Percentiles rank a stretch among this genome's conserved stretches.
These are phyloP conservation scores for Beta corolliflora DNA, from an alignment of 179 eudicot genomes.

Conservation along the genomic window DNA sequence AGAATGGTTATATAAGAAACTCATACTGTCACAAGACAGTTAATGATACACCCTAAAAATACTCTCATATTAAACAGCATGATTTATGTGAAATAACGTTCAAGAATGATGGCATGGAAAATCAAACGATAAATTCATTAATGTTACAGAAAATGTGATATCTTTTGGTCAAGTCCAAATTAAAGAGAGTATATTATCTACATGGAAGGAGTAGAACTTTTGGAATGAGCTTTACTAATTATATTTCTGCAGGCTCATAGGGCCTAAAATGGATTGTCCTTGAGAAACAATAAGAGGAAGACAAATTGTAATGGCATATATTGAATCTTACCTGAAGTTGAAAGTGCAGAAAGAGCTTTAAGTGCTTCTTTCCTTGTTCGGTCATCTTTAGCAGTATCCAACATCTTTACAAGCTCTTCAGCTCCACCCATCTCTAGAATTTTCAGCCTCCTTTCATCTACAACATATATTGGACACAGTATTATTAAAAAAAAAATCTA, in stretches of 20 bases:
- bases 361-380: constrained; percentile 77
- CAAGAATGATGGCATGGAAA: neutral
- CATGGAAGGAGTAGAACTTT: neutral
- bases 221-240: neutral
- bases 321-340: constrained; percentile 65
- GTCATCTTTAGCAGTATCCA: constrained; percentile 78
- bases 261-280: neutral
- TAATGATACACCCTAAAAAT: neutral
- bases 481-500: neutral
- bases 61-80: neutral
- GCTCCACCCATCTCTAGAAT: constrained; percentile 91
- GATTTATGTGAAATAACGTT: neutral
- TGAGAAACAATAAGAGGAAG: neutral
- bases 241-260: neutral
- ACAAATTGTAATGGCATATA: neutral
- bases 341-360: constrained; percentile 80
- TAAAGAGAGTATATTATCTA: neutral
- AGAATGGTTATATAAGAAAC: neutral
- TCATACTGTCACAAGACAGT: neutral
- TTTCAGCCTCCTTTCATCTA: constrained; percentile 87
- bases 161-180: neutral
- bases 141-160: neutral
- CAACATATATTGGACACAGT: constrained; percentile 2
- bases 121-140: too few relatives aligned
- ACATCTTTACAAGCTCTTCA: constrained; percentile 77